Evolutionary conservation across 768 basidiomycete genomes (phyloP).

Genomic region (Pisolithus microcarpus): DNA sequence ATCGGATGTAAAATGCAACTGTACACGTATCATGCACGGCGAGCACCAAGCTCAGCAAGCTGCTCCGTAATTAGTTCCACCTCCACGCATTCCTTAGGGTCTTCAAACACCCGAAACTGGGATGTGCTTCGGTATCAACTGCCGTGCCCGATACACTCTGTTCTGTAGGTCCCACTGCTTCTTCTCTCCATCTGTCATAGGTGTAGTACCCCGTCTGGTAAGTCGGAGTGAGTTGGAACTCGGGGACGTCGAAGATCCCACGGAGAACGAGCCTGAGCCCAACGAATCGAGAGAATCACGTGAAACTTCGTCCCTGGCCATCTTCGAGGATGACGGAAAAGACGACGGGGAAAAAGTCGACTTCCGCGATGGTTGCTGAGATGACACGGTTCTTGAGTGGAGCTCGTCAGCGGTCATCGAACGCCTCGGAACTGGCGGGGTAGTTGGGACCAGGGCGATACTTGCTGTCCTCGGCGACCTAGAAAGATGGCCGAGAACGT

Average conservation of each 20-base stretch:
- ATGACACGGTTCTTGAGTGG: slow-evolving; percentile 5
- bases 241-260: slow-evolving; percentile 16
- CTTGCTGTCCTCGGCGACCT: slow-evolving; percentile 6
- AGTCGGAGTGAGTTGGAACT: slow-evolving; percentile 8
- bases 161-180: slow-evolving; percentile 52
- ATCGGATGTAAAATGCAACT: too few relatives aligned
- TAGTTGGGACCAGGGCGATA: slow-evolving; percentile 4
- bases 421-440: slow-evolving; percentile 9
- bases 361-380: slow-evolving; percentile 10
- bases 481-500: slow-evolving; percentile 1
- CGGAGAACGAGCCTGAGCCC: slow-evolving; percentile 14
- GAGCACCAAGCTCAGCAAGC: background rate
- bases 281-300: slow-evolving; percentile 21
- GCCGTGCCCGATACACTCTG: slow-evolving; percentile 57
- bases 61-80: slow-evolving; percentile 35
- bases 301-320: background rate
- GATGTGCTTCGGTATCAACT: slow-evolving; percentile 49
- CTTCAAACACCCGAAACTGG: slow-evolving; percentile 59
- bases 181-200: slow-evolving; percentile 47
- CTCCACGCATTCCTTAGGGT: slow-evolving; percentile 66
- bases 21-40: too few relatives aligned
- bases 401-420: background rate
- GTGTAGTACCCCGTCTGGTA: slow-evolving; percentile 1
- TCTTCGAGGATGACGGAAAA: slow-evolving; percentile 9
- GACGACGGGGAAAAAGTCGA: slow-evolving; percentile 10